Conservation (phyloP, 2,329 filamentous ascomycete genomes). For the Fusarium sp. region DNA sequence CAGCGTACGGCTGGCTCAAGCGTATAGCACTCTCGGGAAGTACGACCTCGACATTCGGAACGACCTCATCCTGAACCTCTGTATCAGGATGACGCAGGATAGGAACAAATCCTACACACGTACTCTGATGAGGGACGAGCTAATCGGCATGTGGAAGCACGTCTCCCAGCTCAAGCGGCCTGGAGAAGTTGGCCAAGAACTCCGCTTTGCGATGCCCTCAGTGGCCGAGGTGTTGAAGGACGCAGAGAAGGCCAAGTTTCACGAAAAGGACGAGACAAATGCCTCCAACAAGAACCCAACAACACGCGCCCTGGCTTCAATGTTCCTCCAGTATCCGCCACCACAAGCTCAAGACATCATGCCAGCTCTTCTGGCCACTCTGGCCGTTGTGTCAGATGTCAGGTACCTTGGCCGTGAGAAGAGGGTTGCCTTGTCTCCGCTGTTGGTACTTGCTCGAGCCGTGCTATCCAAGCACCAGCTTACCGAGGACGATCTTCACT, state of each 20-base stretch:
- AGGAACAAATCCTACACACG: slow-evolving; percentile 27
- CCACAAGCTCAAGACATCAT: slow-evolving; percentile 41
- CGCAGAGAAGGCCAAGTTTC: not conserved
- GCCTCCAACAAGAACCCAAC: not conserved
- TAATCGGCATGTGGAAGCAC: slow-evolving; percentile 51
- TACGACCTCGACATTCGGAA: slow-evolving; percentile 43
- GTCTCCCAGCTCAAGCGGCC: slow-evolving; percentile 48
- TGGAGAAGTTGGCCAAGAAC: slow-evolving; percentile 33
- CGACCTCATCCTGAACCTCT: slow-evolving; percentile 48
- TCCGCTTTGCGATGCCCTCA: slow-evolving; percentile 47
- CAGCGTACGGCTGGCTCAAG: slow-evolving; percentile 42
- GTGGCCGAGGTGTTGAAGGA: slow-evolving; percentile 42
- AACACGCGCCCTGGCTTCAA: slow-evolving; percentile 40
- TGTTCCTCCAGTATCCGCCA: slow-evolving; percentile 46
- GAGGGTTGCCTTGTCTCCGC: slow-evolving; percentile 39
- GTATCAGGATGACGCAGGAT: slow-evolving; percentile 34
- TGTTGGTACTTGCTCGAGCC: slow-evolving; percentile 43
- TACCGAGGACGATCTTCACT: slow-evolving; percentile 31
- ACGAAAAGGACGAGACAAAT: not conserved
- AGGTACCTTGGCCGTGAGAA: slow-evolving; percentile 19
- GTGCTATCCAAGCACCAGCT: slow-evolving; percentile 33
- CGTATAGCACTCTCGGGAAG: slow-evolving; percentile 41
- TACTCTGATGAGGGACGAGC: slow-evolving; percentile 39
- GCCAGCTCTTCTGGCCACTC: slow-evolving; percentile 47
- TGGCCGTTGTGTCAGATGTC: slow-evolving; percentile 46